A percentile compares a stretch with the other conserved stretches of the same genome.
These are phyloP conservation scores for Clavispora santaluciae DNA, from an alignment of 805 yeast species.

Conservation along the genomic window DNA sequence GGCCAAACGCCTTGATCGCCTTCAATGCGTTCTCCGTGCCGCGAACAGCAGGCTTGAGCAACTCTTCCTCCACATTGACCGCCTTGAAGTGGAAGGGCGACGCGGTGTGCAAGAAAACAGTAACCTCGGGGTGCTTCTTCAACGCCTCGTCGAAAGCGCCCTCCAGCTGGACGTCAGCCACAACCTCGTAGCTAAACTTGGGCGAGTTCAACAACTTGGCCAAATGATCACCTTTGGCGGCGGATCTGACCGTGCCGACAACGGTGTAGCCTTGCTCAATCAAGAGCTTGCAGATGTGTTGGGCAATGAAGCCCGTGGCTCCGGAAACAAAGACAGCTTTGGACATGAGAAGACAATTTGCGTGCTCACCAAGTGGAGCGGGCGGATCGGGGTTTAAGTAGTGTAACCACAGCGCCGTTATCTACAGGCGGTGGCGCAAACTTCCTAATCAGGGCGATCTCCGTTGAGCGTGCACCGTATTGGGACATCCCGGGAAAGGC, in stretches of 20 bases:
- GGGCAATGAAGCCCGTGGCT: conserved; percentile 47
- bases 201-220: conserved; percentile 4
- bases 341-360: not conserved
- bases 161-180: conserved; percentile 16
- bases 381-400: too few species aligned
- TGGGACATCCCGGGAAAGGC: too few species aligned
- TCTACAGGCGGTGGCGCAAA: not conserved
- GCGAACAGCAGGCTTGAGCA: conserved; percentile 17
- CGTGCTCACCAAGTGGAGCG: too few species aligned
- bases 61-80: conserved; percentile 16
- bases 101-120: conserved; percentile 28
- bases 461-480: too few species aligned
- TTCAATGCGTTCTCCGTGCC: conserved; percentile 51
- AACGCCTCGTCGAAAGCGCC: conserved; percentile 27
- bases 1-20: conserved; percentile 42
- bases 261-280: conserved; percentile 37
- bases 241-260: conserved; percentile 42
- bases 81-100: conserved; percentile 25
- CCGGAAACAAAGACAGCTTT: conserved; percentile 40
- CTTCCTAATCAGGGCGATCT: not conserved
- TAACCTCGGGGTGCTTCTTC: conserved; percentile 22
- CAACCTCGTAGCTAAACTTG: conserved; percentile 13
- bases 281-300: conserved; percentile 37
- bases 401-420: too few species aligned
- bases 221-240: conserved; percentile 30